Evolutionary conservation across 2,329 filamentous ascomycete genomes (phyloP).

Genomic region (Xylariaceae sp.): DNA sequence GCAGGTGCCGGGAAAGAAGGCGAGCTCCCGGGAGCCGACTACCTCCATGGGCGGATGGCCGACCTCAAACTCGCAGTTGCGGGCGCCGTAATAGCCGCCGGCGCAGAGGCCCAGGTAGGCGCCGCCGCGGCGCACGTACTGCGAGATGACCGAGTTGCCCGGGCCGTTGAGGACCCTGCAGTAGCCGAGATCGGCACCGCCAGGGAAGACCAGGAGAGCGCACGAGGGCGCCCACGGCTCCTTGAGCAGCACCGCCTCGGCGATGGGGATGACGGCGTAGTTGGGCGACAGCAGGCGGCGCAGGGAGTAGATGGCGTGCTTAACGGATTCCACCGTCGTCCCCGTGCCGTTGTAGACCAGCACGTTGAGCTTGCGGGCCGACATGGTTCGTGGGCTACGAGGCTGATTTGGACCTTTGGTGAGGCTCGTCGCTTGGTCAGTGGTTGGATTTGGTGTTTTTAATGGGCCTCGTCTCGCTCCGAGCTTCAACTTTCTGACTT

Average conservation of each 20-base stretch:
- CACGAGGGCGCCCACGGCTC: constrained; percentile 89
- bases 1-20: constrained; percentile 80
- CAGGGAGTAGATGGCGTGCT: constrained; percentile 80
- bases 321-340: constrained; percentile 79
- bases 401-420: too few relatives aligned
- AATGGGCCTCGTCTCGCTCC: constrained; percentile 1
- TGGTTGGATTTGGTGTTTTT: too few relatives aligned
- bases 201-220: constrained; percentile 83
- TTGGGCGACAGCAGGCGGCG: constrained; percentile 79
- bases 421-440: too few relatives aligned
- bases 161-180: constrained; percentile 80
- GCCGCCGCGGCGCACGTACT: constrained; percentile 81
- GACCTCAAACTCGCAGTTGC: constrained; percentile 84
- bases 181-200: constrained; percentile 89
- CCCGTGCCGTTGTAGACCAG: constrained; percentile 91
- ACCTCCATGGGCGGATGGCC: constrained; percentile 77
- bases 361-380: constrained; percentile 71
- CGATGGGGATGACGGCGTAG: constrained; percentile 87
- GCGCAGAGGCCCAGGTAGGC: constrained; percentile 88
- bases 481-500: too few relatives aligned
- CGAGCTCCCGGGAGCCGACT: constrained; percentile 74
- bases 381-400: too few relatives aligned
- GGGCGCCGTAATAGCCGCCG: constrained; percentile 82
- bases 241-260: constrained; percentile 69
- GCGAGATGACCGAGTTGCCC: constrained; percentile 75